phyloP scores from a whole-genome alignment of 306 rosid species.

The Begonia loranthoides region DNA sequence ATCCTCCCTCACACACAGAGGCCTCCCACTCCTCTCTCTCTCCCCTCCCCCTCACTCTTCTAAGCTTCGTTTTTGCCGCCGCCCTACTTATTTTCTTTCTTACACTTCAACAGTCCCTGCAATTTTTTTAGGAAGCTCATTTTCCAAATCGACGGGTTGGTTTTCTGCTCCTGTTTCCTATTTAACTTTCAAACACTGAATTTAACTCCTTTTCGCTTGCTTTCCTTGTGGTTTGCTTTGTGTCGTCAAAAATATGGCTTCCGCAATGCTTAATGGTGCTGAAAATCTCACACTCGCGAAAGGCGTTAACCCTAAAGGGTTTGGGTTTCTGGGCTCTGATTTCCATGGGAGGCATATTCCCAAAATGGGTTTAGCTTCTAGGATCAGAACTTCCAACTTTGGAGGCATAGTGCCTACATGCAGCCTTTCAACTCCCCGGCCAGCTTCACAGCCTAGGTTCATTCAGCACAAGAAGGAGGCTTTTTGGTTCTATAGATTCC shows the following conservation, averaged over 20 bases:
- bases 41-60: no score
- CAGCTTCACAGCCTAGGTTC: slow-evolving; percentile 81
- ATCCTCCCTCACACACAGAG: no score
- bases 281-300: slow-evolving; percentile 38
- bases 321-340: slow-evolving; percentile 35
- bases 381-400: slow-evolving; percentile 19
- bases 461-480: slow-evolving; percentile 92
- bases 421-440: slow-evolving; percentile 61
- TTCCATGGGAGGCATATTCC: slow-evolving; percentile 29
- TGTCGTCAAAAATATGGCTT: slow-evolving; percentile 35
- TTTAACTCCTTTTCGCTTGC: slow-evolving; percentile 3
- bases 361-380: slow-evolving; percentile 19
- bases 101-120: no score
- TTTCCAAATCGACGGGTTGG: no score
- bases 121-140: no score
- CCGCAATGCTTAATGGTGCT: slow-evolving; percentile 57
- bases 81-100: no score
- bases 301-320: slow-evolving; percentile 29
- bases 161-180: slow-evolving; percentile 3
- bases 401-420: slow-evolving; percentile 31
- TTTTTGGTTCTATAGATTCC: slow-evolving; percentile 86
- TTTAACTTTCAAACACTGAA: slow-evolving; percentile 1
- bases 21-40: no score
- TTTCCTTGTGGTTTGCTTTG: slow-evolving; percentile 7
- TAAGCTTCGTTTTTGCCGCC: no score